phyloP scores from a whole-genome alignment of 2,329 filamentous ascomycete species.

The Microcera coccophila region DNA sequence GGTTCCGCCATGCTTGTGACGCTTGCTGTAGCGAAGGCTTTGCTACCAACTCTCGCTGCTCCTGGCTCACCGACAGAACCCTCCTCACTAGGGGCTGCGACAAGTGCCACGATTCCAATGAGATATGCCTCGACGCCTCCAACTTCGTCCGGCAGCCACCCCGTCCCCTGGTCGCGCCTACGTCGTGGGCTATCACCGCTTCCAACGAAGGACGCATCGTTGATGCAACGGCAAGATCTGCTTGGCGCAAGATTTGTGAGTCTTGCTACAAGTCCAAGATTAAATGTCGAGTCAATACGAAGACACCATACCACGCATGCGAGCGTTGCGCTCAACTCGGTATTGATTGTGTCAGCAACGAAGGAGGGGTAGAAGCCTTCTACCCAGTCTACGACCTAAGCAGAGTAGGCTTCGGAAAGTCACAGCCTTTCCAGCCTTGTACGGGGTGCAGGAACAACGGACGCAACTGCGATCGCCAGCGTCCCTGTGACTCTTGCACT shows the following conservation, averaged over 20 bases:
- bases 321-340: not conserved
- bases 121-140: not conserved
- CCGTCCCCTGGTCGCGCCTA: not conserved
- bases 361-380: not conserved
- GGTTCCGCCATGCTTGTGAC: not conserved
- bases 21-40: not conserved
- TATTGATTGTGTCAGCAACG: constrained; percentile 14
- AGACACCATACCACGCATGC: not conserved
- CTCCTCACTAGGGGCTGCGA: not conserved
- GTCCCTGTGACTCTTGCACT: not conserved
- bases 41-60: not conserved
- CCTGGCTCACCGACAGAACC: constrained; percentile 1
- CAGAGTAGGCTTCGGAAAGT: not conserved
- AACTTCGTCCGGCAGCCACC: not conserved
- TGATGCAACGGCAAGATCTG: not conserved
- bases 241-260: not conserved
- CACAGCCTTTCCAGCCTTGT: not conserved
- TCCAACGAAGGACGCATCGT: not conserved
- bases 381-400: not conserved
- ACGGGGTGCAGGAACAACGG: not conserved
- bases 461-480: not conserved
- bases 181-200: not conserved
- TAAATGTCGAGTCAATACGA: not conserved
- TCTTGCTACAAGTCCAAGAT: not conserved
- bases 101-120: not conserved